Conservation (phyloP, 1,284 basidiomycete genomes). For the Irpex sp. region DNA sequence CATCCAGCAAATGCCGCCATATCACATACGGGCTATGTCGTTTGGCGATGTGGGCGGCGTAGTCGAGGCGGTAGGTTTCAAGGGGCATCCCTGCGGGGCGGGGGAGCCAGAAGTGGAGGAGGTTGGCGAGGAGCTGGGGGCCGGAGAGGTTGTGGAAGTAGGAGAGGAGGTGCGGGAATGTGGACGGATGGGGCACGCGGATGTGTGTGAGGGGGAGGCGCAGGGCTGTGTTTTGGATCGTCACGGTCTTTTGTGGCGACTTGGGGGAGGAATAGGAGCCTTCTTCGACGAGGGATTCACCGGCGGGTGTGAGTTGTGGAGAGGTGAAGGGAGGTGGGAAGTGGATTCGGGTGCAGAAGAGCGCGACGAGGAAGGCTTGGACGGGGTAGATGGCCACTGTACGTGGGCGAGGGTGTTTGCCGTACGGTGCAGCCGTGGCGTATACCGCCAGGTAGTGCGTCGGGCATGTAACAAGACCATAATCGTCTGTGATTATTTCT, state of each 20-base stretch:
- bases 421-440: not conserved
- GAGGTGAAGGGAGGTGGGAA: not conserved
- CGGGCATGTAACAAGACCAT: not conserved
- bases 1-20: not conserved
- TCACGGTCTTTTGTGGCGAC: not conserved
- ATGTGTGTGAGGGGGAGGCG: not conserved
- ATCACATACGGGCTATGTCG: not conserved
- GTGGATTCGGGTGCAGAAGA: not conserved
- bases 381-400: not conserved
- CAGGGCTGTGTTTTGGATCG: not conserved
- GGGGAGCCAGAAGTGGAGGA: not conserved
- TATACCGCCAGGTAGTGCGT: not conserved
- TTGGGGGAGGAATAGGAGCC: not conserved
- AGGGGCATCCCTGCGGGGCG: not conserved
- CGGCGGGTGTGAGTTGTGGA: not conserved
- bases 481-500: not conserved
- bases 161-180: not conserved
- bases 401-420: not conserved
- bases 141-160: not conserved
- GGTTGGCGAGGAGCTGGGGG: not conserved
- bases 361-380: not conserved
- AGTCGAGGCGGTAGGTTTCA: not conserved
- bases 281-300: not conserved
- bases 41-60: not conserved
- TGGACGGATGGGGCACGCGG: not conserved